phyloP scores from a whole-genome alignment of 2,329 filamentous ascomycete genomes.

The Exophiala lecanii-corni region DNA sequence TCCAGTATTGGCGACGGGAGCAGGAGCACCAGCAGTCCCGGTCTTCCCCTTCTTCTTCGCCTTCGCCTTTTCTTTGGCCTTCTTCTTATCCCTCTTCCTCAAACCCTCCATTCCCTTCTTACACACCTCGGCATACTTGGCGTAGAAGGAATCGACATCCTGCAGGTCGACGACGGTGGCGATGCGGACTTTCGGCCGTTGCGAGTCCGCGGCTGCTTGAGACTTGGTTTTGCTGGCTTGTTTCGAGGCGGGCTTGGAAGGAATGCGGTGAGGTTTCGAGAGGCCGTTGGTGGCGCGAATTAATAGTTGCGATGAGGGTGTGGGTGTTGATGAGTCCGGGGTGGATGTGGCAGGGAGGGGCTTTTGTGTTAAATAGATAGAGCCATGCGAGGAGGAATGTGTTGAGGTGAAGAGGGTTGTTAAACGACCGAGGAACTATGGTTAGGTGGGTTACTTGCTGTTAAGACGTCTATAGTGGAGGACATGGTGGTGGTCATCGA shows the following conservation, averaged over 20 bases:
- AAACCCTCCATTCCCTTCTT: slow-evolving; percentile 81
- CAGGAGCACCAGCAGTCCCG: neutral
- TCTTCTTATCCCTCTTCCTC: slow-evolving; percentile 90
- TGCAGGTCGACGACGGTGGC: slow-evolving; percentile 76
- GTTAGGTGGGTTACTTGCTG: neutral
- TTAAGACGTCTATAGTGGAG: neutral
- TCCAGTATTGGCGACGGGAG: no score
- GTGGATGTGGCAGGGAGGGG: slow-evolving; percentile 52
- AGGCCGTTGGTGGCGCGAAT: slow-evolving; percentile 82
- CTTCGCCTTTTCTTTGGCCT: slow-evolving; percentile 72
- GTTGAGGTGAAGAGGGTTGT: slow-evolving; percentile 37
- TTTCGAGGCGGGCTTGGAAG: neutral
- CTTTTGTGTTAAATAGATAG: slow-evolving; percentile 42
- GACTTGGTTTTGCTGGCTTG: slow-evolving; percentile 35
- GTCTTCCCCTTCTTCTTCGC: slow-evolving; percentile 59
- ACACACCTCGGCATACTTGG: slow-evolving; percentile 81
- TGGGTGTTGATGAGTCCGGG: slow-evolving; percentile 47
- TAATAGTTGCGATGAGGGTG: slow-evolving; percentile 62
- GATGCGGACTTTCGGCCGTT: slow-evolving; percentile 64
- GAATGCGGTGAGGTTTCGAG: slow-evolving; percentile 36
- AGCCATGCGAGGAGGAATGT: slow-evolving; percentile 38
- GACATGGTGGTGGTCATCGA: no score
- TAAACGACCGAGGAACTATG: slow-evolving; percentile 42
- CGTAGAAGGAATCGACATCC: slow-evolving; percentile 75
- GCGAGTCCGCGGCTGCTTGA: neutral